Percentiles rank a stretch among this genome's conserved stretches.
Evolutionary conservation across 768 basidiomycete genomes (phyloP).

Genomic region (Tricholoma furcatifolium): DNA sequence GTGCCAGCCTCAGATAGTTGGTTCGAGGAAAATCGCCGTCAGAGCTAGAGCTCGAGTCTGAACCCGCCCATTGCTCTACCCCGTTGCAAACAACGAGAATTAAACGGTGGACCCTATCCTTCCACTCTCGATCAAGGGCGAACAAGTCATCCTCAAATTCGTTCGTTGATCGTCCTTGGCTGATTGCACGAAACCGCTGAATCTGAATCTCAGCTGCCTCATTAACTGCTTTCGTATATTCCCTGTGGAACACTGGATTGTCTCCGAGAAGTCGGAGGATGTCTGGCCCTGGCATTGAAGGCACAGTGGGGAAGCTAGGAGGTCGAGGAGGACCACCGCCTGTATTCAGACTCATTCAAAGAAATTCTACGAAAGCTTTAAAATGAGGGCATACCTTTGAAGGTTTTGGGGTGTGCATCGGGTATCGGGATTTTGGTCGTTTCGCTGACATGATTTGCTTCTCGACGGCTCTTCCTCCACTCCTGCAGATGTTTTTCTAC

Average conservation of each 20-base stretch:
- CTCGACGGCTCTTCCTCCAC: neutral
- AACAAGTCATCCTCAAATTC: neutral
- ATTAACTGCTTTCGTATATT: neutral
- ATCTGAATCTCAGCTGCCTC: conserved; percentile 1
- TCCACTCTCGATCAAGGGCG: conserved; percentile 1
- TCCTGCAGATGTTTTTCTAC: neutral
- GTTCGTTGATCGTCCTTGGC: neutral
- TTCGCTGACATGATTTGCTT: neutral
- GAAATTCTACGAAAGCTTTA: too few relatives aligned
- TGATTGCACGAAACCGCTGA: conserved; percentile 4
- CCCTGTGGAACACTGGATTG: conserved; percentile 1
- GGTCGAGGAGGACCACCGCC: neutral
- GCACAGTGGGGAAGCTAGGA: neutral
- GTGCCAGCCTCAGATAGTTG: neutral
- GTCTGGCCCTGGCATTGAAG: neutral
- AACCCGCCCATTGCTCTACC: neutral
- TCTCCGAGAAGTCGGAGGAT: conserved; percentile 6
- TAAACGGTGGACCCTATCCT: conserved; percentile 1
- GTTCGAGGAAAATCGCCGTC: neutral
- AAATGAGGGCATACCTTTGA: too few relatives aligned
- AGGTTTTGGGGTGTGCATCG: too few relatives aligned
- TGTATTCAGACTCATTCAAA: neutral
- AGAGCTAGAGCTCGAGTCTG: neutral
- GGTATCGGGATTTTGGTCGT: too few relatives aligned
- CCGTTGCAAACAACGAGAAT: conserved; percentile 4